A percentile compares a stretch with the other conserved stretches of the same genome.
Evolutionary conservation across 2,329 filamentous ascomycete species (phyloP).

Genomic region (Colletotrichum nymphaeae): DNA sequence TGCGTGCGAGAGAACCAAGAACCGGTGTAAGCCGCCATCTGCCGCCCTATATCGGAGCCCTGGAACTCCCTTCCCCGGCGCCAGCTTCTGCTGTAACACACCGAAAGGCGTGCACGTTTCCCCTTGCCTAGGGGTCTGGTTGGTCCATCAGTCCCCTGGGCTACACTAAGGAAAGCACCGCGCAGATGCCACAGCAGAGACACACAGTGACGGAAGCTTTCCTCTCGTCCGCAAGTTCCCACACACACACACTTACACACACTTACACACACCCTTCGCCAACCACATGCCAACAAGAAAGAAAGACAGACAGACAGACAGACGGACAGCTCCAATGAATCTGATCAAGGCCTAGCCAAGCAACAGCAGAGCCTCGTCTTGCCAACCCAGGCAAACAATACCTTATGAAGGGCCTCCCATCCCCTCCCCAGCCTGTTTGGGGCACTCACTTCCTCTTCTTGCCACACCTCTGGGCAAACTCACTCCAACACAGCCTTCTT

Average conservation of each 20-base stretch:
- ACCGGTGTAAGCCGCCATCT: neutral
- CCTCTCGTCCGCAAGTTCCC: slow-evolving; percentile 2
- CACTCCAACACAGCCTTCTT: slow-evolving; percentile 18
- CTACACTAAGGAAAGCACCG: slow-evolving; percentile 24
- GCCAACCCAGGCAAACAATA: neutral
- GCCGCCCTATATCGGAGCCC: slow-evolving; percentile 17
- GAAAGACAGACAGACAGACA: neutral
- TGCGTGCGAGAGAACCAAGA: neutral
- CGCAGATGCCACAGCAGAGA: neutral
- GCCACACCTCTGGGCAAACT: neutral
- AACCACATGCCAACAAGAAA: slow-evolving; percentile 18
- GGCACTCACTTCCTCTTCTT: neutral
- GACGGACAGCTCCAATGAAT: neutral
- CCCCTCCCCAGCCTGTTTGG: neutral
- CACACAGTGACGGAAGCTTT: neutral
- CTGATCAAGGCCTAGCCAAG: too few relatives aligned
- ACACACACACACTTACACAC: neutral
- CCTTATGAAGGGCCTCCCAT: neutral
- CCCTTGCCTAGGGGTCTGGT: neutral
- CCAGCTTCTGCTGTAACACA: slow-evolving; percentile 6
- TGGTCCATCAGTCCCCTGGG: neutral
- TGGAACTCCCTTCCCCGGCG: neutral
- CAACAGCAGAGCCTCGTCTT: neutral
- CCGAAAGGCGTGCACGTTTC: slow-evolving; percentile 10
- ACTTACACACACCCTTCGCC: neutral